Conservation (phyloP, 352 stramenopile species). For the Thalassiosira hispida region DNA sequence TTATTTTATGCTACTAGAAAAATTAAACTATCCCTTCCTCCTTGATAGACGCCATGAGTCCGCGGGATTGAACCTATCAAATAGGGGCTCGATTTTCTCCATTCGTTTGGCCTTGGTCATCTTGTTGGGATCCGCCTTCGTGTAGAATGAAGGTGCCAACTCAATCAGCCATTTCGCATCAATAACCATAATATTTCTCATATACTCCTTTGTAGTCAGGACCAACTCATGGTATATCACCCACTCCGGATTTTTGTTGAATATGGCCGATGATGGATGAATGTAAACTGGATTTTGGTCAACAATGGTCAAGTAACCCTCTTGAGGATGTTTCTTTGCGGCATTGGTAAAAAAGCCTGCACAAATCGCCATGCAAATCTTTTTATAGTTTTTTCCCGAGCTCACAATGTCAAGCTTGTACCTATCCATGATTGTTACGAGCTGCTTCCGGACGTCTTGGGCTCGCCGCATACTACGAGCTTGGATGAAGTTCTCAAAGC, state of each 20-base stretch:
- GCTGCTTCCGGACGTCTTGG: constrained; percentile 98
- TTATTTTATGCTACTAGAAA: too few species aligned
- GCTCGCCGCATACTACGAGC: constrained; percentile 94
- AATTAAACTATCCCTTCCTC: constrained; percentile 88
- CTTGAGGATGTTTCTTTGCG: constrained; percentile 98
- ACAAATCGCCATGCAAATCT: constrained; percentile 97
- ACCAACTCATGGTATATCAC: constrained; percentile 98
- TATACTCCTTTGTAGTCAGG: constrained; percentile 97
- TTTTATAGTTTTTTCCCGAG: constrained; percentile 95
- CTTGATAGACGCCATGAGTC: constrained; percentile 97
- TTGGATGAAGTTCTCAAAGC: constrained; percentile 99
- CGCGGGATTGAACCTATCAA: constrained; percentile 97
- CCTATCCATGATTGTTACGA: constrained; percentile 98
- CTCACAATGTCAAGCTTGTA: constrained; percentile 98
- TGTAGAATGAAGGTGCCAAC: constrained; percentile 93
- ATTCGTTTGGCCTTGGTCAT: constrained; percentile 97
- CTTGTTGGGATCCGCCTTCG: constrained; percentile 96
- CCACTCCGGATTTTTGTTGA: constrained; percentile 99
- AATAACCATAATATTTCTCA: constrained; percentile 99
- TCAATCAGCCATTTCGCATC: constrained; percentile 99
- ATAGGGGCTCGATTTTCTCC: constrained; percentile 99
- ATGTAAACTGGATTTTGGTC: constrained; percentile 99
- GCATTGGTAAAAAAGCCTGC: constrained; percentile 99
- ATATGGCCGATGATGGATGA: constrained; percentile 96
- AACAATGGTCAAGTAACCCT: constrained; percentile 98